phyloP scores from a whole-genome alignment of 2,329 filamentous ascomycete species.

The Sporothrix sp. region DNA sequence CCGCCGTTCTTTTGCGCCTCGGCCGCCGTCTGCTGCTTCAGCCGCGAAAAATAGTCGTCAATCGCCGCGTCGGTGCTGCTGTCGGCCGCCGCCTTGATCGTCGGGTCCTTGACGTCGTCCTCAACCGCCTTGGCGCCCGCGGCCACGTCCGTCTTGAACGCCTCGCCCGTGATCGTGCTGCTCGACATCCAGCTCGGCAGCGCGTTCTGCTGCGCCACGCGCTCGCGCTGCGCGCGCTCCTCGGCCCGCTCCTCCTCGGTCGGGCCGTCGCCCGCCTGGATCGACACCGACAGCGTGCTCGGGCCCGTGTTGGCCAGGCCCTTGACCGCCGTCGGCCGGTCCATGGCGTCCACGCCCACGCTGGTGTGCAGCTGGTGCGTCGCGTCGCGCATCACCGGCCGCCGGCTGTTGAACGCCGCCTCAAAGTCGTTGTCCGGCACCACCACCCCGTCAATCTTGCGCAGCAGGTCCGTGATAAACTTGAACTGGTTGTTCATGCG shows the following conservation, averaged over 20 bases:
- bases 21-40: slow-evolving; percentile 50
- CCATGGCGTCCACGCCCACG: slow-evolving; percentile 44
- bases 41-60: slow-evolving; percentile 56
- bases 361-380: slow-evolving; percentile 55
- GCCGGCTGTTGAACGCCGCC: slow-evolving; percentile 51
- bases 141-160: slow-evolving; percentile 37
- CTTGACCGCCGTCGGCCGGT: slow-evolving; percentile 57
- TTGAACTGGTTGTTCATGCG: slow-evolving; percentile 70
- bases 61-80: slow-evolving; percentile 48
- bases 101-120: slow-evolving; percentile 39
- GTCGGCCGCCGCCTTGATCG: slow-evolving; percentile 30
- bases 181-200: slow-evolving; percentile 63
- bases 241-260: slow-evolving; percentile 57
- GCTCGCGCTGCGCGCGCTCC: slow-evolving; percentile 55
- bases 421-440: slow-evolving; percentile 70
- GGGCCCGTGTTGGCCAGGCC: slow-evolving; percentile 57
- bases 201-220: slow-evolving; percentile 57
- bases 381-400: slow-evolving; percentile 56
- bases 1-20: slow-evolving; percentile 42
- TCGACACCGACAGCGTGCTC: slow-evolving; percentile 59
- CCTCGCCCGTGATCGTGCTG: slow-evolving; percentile 56
- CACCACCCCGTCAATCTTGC: slow-evolving; percentile 62
- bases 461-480: slow-evolving; percentile 66
- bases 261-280: slow-evolving; percentile 55
- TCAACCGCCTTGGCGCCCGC: slow-evolving; percentile 24